phyloP scores from a whole-genome alignment of 139 green algal species.

The Astrephomene gubernaculifera region DNA sequence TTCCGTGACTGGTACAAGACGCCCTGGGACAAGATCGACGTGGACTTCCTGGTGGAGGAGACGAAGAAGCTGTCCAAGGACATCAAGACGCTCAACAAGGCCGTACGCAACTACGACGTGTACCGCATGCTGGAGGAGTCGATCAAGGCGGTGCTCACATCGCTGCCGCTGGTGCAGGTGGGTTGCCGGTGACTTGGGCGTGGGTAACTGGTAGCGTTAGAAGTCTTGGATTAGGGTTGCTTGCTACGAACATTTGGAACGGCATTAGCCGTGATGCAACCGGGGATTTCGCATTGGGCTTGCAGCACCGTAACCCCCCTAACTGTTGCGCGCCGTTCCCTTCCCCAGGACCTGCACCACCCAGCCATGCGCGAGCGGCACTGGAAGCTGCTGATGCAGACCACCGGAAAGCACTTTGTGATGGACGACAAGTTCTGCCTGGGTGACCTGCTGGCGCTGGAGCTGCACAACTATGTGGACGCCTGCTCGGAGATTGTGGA shows the following conservation, averaged over 20 bases:
- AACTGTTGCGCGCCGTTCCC: too few species aligned
- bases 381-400: constrained; percentile 85
- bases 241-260: too few species aligned
- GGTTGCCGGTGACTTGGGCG: too few species aligned
- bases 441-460: constrained; percentile 84
- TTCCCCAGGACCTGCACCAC: constrained; percentile 78
- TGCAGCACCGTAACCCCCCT: too few species aligned
- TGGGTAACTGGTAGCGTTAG: too few species aligned
- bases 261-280: too few species aligned
- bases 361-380: constrained; percentile 83
- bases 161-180: constrained; percentile 84
- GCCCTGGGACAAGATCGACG: constrained; percentile 84
- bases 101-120: constrained; percentile 76
- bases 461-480: constrained; percentile 94
- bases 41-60: constrained; percentile 86
- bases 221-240: too few species aligned
- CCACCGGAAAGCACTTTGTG: constrained; percentile 54
- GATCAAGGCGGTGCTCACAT: constrained; percentile 87
- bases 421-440: not conserved
- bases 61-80: constrained; percentile 91
- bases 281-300: too few species aligned
- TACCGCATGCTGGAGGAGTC: constrained; percentile 78
- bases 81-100: constrained; percentile 70
- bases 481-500: constrained; percentile 94
- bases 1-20: constrained; percentile 88